Base-by-base conservation (phyloP, 306 rosid genomes). In the Arachis hypogaea region DNA sequence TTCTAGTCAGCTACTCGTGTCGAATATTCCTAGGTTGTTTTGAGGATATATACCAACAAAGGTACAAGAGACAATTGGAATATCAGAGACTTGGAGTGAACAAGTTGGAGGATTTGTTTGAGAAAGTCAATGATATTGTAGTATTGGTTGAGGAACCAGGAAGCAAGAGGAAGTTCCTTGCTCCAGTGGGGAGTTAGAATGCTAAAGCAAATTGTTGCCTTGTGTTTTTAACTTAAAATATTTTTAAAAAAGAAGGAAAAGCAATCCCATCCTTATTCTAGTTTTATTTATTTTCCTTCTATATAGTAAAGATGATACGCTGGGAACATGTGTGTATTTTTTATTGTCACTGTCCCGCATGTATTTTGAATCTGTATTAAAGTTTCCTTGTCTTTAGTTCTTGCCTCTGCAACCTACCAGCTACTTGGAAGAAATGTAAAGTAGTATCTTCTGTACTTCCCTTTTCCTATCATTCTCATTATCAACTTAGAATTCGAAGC, bases 1-100 rank as follows among this genome's bases (percentile, higher is more conserved):
- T 94, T 78, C 85, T 94, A 3, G 99, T 94, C 22, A 90, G 97
- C 88, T 94, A 92, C 82, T 94, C 99, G 38, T 94, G 98, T 75
- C 77, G 82, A 75, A 92, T 94, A 75, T 81, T 77, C 80, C 56
- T 94, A 9, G 95, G 90, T 66, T 84, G 82, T 75, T 94, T 94
- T 14, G 93, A 92, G 83, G 90, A 66, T 4, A 78, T 94, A 80
- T 94, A 94, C 77, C 65, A 74, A 79, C 97, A 88, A 67, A 77
- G 99, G 52, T 92, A 94, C 88, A 94, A 94, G 86, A 92, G 82
- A 78, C 73, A 78, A 4, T 76, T 94, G 77, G 92, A 92, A 51
- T 89, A 76, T 72, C 84, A 41, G 62, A 83, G 77, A 62, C 82
- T 87, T 81, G 93, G 97, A 8, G 92, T 87, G 74, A 73, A 78